These are phyloP conservation scores for Madurella mycetomatis DNA, from an alignment of 2,329 filamentous ascomycete species.

Conservation along the genomic window DNA sequence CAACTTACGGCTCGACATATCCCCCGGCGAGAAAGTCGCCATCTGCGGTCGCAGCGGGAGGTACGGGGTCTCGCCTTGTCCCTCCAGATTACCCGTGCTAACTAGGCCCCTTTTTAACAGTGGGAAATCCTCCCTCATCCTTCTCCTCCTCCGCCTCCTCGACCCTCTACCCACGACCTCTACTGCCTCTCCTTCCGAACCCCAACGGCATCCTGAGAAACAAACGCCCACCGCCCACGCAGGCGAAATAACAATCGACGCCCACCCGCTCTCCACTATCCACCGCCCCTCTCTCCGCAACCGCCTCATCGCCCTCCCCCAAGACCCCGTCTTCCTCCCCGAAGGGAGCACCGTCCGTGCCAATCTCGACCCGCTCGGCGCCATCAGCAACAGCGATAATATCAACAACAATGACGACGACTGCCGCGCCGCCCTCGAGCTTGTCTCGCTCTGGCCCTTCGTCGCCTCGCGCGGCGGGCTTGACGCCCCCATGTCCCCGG, in stretches of 20 bases:
- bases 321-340: conserved; percentile 50
- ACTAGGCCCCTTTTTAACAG: conserved; percentile 32
- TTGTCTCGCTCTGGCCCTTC: conserved; percentile 33
- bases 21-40: conserved; percentile 35
- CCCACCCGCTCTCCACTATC: conserved; percentile 33
- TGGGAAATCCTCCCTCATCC: conserved; percentile 42
- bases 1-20: conserved; percentile 29
- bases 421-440: conserved; percentile 34
- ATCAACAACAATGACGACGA: conserved; percentile 17
- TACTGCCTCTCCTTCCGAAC: not conserved
- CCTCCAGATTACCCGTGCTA: conserved; percentile 17
- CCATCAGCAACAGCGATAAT: not conserved
- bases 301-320: conserved; percentile 48
- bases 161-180: conserved; percentile 31
- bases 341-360: conserved; percentile 37
- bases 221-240: not conserved
- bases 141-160: conserved; percentile 39
- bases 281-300: conserved; percentile 41
- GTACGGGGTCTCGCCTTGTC: conserved; percentile 8
- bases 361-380: conserved; percentile 41
- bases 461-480: conserved; percentile 35
- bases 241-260: conserved; percentile 41
- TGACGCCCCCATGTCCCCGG: conserved; percentile 38
- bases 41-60: conserved; percentile 43
- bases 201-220: not conserved